Percentiles rank a stretch among this genome's conserved stretches.
These are phyloP conservation scores for Ogataea paraovalis DNA, from an alignment of 805 yeast species.

Conservation along the genomic window DNA sequence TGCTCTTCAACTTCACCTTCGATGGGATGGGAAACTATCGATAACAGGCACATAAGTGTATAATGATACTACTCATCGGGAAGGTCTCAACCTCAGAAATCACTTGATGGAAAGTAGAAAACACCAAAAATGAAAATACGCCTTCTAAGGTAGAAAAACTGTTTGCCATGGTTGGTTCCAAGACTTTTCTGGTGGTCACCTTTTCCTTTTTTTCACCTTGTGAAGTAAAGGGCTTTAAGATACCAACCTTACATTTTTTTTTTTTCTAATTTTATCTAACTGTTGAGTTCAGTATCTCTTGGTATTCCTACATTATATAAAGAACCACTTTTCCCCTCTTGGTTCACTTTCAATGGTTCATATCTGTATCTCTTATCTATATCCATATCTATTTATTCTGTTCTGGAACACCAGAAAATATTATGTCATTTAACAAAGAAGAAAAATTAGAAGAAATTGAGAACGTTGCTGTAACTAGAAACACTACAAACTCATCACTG, in stretches of 20 bases:
- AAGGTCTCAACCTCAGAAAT: neutral
- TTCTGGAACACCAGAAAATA: neutral
- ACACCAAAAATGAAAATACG: neutral
- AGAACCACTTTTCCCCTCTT: neutral
- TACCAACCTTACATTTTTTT: too few species aligned
- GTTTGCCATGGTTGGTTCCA: neutral
- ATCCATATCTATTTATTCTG: neutral
- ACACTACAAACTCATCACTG: slow-evolving; percentile 2
- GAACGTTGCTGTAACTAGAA: slow-evolving; percentile 2
- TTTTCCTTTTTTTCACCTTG: neutral
- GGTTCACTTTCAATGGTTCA: neutral
- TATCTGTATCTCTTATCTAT: neutral
- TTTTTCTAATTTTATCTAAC: neutral
- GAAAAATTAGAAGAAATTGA: neutral
- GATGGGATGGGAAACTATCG: neutral
- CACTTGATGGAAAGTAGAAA: neutral
- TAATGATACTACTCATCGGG: neutral
- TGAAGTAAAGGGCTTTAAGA: too few species aligned
- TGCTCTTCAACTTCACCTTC: neutral
- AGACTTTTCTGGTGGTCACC: neutral
- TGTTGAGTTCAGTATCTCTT: neutral
- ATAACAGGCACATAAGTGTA: neutral
- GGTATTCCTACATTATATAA: neutral
- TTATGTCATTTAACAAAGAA: slow-evolving; percentile 2
- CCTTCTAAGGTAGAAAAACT: neutral